Evolutionary conservation across 805 yeast species (phyloP).

Genomic region (Zygosaccharomyces pseudorouxii): DNA sequence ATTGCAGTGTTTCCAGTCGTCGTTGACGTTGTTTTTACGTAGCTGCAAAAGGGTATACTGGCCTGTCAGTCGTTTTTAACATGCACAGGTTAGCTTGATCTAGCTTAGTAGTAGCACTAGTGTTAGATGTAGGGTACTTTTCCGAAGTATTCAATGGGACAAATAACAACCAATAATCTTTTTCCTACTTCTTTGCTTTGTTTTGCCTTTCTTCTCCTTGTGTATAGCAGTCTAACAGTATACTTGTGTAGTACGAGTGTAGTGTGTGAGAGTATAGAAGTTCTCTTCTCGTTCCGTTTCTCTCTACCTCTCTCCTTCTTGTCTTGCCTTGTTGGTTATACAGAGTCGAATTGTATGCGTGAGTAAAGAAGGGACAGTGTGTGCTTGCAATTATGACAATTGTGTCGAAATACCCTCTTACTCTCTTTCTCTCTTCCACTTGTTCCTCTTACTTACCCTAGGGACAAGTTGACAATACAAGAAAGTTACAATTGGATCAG

Average conservation of each 20-base stretch:
- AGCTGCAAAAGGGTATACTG: constrained; percentile 14
- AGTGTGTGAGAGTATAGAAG: background rate
- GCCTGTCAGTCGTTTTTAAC: constrained; percentile 11
- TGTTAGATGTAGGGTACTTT: background rate
- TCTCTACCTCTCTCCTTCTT: background rate
- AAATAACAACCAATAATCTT: background rate
- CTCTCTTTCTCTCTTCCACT: background rate
- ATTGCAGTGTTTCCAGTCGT: background rate
- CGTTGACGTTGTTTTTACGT: background rate
- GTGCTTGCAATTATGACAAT: background rate
- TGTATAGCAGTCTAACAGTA: background rate
- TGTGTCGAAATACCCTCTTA: background rate
- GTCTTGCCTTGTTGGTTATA: background rate
- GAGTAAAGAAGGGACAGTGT: background rate
- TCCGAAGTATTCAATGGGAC: background rate
- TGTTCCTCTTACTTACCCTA: constrained; percentile 2
- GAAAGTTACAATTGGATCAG: constrained; percentile 5
- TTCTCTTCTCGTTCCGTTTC: background rate
- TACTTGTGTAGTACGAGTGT: background rate
- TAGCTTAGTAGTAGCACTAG: background rate
- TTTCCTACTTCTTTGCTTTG: background rate
- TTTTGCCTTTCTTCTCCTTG: background rate
- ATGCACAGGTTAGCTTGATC: constrained; percentile 1
- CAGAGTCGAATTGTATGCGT: background rate
- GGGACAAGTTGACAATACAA: constrained; percentile 3